Conservation (phyloP, 1,284 basidiomycete species). For the Abortiporus biennis region DNA sequence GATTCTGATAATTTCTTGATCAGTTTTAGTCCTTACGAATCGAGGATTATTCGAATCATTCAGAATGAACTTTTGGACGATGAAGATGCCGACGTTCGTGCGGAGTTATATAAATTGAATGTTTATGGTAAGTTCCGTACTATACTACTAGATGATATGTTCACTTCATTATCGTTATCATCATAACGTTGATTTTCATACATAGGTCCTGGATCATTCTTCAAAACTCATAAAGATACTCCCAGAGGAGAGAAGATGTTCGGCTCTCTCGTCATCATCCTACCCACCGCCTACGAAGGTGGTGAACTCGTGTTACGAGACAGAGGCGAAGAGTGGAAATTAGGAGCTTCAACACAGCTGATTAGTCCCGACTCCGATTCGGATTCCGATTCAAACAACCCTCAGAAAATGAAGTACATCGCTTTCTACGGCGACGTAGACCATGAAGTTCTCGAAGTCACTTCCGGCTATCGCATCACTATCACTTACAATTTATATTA, state of each 20-base stretch:
- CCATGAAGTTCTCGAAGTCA: conserved; percentile 33
- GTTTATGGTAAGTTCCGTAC: conserved; percentile 23
- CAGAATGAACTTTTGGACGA: conserved; percentile 15
- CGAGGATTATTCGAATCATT: conserved; percentile 17
- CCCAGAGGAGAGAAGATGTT: conserved; percentile 29
- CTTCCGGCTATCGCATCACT: conserved; percentile 30
- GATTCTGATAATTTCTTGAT: conserved; percentile 17
- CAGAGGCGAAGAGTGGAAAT: conserved; percentile 22
- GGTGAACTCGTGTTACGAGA: conserved; percentile 22
- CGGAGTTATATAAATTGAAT: conserved; percentile 28
- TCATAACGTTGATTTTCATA: not conserved
- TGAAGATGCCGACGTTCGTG: conserved; percentile 11
- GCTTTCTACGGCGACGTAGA: conserved; percentile 34
- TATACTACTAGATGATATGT: too few species aligned
- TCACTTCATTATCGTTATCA: too few species aligned
- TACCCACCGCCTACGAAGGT: conserved; percentile 30
- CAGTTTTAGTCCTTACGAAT: conserved; percentile 18
- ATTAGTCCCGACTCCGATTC: too few species aligned
- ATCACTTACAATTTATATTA: conserved; percentile 32
- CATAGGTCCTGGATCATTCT: conserved; percentile 24
- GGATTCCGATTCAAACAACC: not conserved
- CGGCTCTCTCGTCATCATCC: conserved; percentile 32
- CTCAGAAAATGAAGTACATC: conserved; percentile 20
- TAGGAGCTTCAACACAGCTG: too few species aligned
- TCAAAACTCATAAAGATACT: conserved; percentile 33